Conservation (phyloP, 2,329 filamentous ascomycete genomes). For the Byssothecium circinans region DNA sequence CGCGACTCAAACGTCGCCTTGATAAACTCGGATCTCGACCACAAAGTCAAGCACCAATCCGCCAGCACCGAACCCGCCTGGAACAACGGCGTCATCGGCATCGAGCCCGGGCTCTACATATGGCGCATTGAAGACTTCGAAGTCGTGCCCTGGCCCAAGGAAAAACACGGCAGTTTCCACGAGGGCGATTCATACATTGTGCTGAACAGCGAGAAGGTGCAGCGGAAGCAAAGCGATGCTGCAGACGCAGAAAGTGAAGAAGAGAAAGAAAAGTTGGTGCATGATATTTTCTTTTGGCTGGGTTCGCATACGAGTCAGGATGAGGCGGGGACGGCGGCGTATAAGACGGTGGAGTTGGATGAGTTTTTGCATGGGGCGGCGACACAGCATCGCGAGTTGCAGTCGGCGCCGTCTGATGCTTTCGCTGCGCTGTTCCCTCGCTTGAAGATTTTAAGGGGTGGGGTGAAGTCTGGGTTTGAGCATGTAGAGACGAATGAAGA, state of each 20-base stretch:
- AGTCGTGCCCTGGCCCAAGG: constrained; percentile 62
- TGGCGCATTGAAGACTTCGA: constrained; percentile 71
- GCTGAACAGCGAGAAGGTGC: constrained; percentile 60
- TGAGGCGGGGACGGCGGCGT: constrained; percentile 68
- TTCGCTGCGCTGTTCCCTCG: constrained; percentile 64
- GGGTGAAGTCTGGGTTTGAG: constrained; percentile 63
- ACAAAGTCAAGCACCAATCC: constrained; percentile 68
- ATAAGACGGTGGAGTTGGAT: constrained; percentile 72
- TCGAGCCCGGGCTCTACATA: constrained; percentile 57
- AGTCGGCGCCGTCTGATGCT: constrained; percentile 60
- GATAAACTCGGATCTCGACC: constrained; percentile 65
- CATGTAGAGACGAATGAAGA: constrained; percentile 58
- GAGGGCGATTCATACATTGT: constrained; percentile 71
- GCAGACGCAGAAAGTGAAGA: constrained; percentile 6
- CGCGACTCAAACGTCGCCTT: constrained; percentile 69
- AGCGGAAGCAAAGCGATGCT: constrained; percentile 45
- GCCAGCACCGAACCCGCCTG: constrained; percentile 67
- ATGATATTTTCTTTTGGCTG: constrained; percentile 73
- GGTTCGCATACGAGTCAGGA: constrained; percentile 67
- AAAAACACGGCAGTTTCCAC: constrained; percentile 62
- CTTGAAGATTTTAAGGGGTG: constrained; percentile 62
- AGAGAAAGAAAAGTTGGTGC: constrained; percentile 33
- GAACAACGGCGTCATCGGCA: constrained; percentile 61
- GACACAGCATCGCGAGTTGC: constrained; percentile 66
- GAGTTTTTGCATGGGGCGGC: constrained; percentile 65